These are phyloP conservation scores for Syzygium oleosum DNA, from an alignment of 345 rosid genomes.

Conservation along the genomic window DNA sequence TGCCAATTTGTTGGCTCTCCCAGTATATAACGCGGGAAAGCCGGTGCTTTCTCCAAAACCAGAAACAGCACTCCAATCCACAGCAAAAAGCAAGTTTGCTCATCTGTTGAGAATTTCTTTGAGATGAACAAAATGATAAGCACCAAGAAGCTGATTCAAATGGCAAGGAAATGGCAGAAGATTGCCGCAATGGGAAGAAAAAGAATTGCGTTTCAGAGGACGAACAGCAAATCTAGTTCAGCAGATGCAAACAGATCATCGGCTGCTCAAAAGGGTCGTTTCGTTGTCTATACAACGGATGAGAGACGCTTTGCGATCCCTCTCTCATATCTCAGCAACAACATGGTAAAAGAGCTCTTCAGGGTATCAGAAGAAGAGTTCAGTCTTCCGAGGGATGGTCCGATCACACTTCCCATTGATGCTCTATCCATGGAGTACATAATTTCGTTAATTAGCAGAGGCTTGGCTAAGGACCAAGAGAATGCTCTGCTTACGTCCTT, in stretches of 20 bases:
- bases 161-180: slow-evolving; percentile 14
- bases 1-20: background rate
- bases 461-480: slow-evolving; percentile 20
- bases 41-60: background rate
- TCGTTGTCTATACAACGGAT: slow-evolving; percentile 11
- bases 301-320: slow-evolving; percentile 7
- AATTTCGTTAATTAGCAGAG: slow-evolving; percentile 4
- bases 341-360: slow-evolving; percentile 1
- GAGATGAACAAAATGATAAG: slow-evolving; percentile 2
- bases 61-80: background rate
- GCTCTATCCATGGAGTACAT: slow-evolving; percentile 7
- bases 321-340: slow-evolving; percentile 4
- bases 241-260: background rate
- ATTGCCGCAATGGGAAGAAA: background rate
- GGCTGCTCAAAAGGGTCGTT: slow-evolving; percentile 10
- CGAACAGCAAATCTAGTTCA: background rate
- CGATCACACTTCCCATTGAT: slow-evolving; percentile 1
- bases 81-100: background rate
- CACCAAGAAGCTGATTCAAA: slow-evolving; percentile 5
- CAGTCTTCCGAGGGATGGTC: background rate
- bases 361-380: slow-evolving; percentile 8
- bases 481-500: slow-evolving; percentile 10
- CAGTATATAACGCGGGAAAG: background rate
- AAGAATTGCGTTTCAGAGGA: background rate
- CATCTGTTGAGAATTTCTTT: background rate